Evolutionary conservation across 345 rosid genomes (phyloP).

Genomic region (Syzygium aqueum): DNA sequence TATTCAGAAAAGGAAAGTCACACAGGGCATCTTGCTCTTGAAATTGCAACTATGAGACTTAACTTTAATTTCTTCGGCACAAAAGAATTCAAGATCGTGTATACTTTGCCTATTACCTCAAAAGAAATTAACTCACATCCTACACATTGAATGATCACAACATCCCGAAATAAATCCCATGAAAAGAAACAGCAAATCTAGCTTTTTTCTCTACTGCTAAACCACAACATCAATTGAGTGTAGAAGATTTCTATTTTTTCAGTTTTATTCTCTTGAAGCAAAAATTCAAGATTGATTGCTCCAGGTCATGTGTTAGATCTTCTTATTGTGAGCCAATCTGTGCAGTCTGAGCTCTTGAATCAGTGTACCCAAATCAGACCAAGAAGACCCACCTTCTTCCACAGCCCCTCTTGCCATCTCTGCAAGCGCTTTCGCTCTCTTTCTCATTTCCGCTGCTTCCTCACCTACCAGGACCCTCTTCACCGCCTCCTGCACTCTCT

Average conservation of each 20-base stretch:
- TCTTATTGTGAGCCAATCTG: neutral
- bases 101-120: no score
- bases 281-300: neutral
- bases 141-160: neutral
- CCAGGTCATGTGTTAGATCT: neutral
- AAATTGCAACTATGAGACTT: no score
- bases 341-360: conserved; percentile 4
- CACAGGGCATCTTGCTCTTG: no score
- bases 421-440: conserved; percentile 1
- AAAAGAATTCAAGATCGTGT: no score
- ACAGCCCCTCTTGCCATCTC: conserved; percentile 25
- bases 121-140: neutral
- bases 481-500: conserved; percentile 27
- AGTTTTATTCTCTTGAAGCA: neutral
- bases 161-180: neutral
- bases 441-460: conserved; percentile 27
- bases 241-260: neutral
- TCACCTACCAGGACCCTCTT: conserved; percentile 34
- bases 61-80: no score
- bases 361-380: conserved; percentile 9
- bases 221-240: neutral
- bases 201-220: neutral
- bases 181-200: neutral
- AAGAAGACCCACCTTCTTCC: conserved; percentile 34
- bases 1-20: no score